Conservation (phyloP, 345 rosid genomes). For the Eucalyptus rudis region DNA sequence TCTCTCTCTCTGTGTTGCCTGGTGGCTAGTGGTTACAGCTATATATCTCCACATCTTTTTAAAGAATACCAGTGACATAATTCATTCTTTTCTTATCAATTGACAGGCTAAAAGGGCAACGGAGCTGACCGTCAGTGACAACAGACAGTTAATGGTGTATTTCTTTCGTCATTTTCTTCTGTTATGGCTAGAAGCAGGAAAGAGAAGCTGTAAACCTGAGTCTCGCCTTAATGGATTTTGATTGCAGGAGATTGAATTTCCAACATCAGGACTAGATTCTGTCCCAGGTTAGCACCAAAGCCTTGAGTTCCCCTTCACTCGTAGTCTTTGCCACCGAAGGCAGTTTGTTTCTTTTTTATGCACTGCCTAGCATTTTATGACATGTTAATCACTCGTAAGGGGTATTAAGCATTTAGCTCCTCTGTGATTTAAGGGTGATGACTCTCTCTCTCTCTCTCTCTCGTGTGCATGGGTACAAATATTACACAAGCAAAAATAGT, state of each 20-base stretch:
- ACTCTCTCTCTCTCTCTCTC: neutral
- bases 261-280: slow-evolving; percentile 85
- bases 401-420: neutral
- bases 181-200: neutral
- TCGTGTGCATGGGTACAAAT: neutral
- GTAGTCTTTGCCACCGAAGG: neutral
- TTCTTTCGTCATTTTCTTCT: neutral
- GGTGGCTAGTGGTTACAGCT: neutral
- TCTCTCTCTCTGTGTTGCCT: neutral
- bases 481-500: neutral
- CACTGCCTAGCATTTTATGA: neutral
- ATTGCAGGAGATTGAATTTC: slow-evolving; percentile 90
- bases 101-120: slow-evolving; percentile 67
- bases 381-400: neutral
- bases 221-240: neutral
- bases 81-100: neutral
- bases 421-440: neutral
- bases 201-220: neutral
- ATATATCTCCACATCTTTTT: neutral
- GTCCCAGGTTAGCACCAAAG: slow-evolving; percentile 54
- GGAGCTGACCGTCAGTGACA: slow-evolving; percentile 50
- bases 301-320: neutral
- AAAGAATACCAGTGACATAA: neutral
- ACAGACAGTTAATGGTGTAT: slow-evolving; percentile 72
- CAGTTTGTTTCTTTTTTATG: neutral